Evolutionary conservation across 805 yeast species (phyloP).

Genomic region (Monosporozyma aerobia): DNA sequence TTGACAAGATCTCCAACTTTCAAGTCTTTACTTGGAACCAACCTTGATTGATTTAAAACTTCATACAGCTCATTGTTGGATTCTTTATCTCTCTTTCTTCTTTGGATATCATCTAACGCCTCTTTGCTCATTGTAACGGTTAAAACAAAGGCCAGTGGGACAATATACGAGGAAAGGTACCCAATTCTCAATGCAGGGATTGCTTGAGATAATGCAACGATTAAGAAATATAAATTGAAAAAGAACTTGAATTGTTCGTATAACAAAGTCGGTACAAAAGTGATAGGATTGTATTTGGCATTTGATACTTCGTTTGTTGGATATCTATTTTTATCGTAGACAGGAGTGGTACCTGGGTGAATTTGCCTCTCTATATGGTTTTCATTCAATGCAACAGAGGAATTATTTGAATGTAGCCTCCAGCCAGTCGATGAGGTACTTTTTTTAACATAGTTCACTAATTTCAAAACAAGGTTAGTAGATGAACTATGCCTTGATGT

Average conservation of each 20-base stretch:
- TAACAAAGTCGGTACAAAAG: slow-evolving; percentile 80
- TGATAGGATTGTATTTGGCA: slow-evolving; percentile 83
- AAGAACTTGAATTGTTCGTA: slow-evolving; percentile 97
- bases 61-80: slow-evolving; percentile 79
- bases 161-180: slow-evolving; percentile 82
- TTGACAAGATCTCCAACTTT: slow-evolving; percentile 80
- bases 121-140: slow-evolving; percentile 92
- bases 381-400: slow-evolving; percentile 14
- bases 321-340: slow-evolving; percentile 29
- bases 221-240: slow-evolving; percentile 81
- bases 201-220: slow-evolving; percentile 91
- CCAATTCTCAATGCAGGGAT: slow-evolving; percentile 89
- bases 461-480: background rate
- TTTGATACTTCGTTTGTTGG: slow-evolving; percentile 80
- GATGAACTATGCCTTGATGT: slow-evolving; percentile 2
- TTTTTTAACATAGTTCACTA: background rate
- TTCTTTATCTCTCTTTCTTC: slow-evolving; percentile 83
- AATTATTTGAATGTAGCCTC: slow-evolving; percentile 5
- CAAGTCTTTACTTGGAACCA: slow-evolving; percentile 50
- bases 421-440: slow-evolving; percentile 3
- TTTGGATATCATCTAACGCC: slow-evolving; percentile 85
- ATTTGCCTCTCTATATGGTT: slow-evolving; percentile 33
- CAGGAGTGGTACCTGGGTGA: slow-evolving; percentile 35
- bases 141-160: slow-evolving; percentile 88
- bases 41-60: slow-evolving; percentile 41